Base-by-base conservation (phyloP, 768 basidiomycete species). In the Tylopilus balloui region DNA sequence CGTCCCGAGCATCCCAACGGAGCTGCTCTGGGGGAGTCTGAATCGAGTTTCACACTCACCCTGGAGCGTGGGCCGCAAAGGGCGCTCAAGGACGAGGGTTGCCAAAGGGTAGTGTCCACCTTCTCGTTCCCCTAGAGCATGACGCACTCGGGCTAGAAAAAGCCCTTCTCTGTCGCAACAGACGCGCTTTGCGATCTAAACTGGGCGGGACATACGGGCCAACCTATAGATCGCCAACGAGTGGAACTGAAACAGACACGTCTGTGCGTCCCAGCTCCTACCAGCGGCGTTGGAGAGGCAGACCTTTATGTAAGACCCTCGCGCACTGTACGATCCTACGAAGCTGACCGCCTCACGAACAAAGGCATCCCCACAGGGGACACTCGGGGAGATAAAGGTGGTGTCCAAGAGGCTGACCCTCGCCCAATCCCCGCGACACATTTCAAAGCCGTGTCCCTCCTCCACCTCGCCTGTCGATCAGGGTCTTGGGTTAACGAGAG, bases 351-450 rank as follows among this genome's bases (percentile, higher is more conserved):
- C 8, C n/a, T 15, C 32, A 34, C 32, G 32, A 34, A 34, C 52
- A n/a, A 57, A 53, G 55, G 61, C 61, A 31, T 45, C 51, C 54
- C 36, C 11, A n/a, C n/a, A 6, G 5, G 32, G 51, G 47, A 54
- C 55, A 27, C 61, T 19, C 37, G 13, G 43, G 53, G 50, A 17
- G 61, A 62, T 46, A 37, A 47, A 50, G 7, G 48, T 21, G 37
- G 9, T 13, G 27, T 19, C 35, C 36, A 17, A 9, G n/a, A 29
- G 28, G 47, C 14, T 1, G 28, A 13, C 19, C 9, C 45, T 54
- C 69, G 71, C 77, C 79, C 77, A 60, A 71, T 78, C 79, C 71
- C 78, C 77, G 70, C 78, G 67, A 71, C 78, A 74, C 75, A 3
- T 82, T 78, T 75, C 76, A 81, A 78, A 71, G 46, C 50, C 15